Evolutionary conservation across 148 eudicot species (phyloP).

Genomic region (Fagopyrum homotropicum): DNA sequence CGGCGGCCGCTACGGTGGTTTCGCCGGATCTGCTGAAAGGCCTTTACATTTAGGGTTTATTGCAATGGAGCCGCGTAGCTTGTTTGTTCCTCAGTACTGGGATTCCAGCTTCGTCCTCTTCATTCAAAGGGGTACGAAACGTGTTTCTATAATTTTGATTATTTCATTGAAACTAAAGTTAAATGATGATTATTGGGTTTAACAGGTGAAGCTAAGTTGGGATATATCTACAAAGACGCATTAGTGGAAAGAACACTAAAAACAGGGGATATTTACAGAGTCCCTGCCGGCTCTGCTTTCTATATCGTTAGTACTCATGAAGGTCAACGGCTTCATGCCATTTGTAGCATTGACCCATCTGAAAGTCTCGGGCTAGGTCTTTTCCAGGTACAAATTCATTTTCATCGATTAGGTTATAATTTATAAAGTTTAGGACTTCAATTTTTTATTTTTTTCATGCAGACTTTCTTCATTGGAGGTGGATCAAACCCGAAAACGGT

Average conservation of each 20-base stretch:
- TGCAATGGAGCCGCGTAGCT: constrained; percentile 67
- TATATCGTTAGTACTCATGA: constrained; percentile 58
- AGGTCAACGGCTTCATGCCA: constrained; percentile 52
- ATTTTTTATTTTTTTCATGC: constrained; percentile 14
- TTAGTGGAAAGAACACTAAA: constrained; percentile 44
- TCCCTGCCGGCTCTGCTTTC: constrained; percentile 69
- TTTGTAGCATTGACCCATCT: constrained; percentile 65
- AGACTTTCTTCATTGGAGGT: constrained; percentile 88
- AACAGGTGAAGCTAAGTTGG: constrained; percentile 79
- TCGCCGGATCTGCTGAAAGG: constrained; percentile 20
- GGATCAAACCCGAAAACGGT: constrained; percentile 60
- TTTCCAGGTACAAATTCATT: constrained; percentile 21
- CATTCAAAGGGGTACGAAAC: constrained; percentile 44
- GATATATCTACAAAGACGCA: constrained; percentile 58
- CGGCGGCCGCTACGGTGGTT: constrained; percentile 24
- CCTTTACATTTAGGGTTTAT: constrained; percentile 73
- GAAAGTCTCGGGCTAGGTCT: constrained; percentile 44
- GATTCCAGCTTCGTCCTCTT: constrained; percentile 58
- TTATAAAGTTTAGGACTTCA: not conserved
- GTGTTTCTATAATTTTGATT: not conserved
- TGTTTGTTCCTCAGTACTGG: constrained; percentile 72
- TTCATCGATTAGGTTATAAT: not conserved
- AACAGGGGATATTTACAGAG: constrained; percentile 72
- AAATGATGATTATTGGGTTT: not conserved
- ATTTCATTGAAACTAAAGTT: not conserved